A percentile compares a stretch with the other conserved stretches of the same genome.
These are phyloP conservation scores for Salix suchowensis DNA, from an alignment of 345 rosid genomes.

Conservation along the genomic window DNA sequence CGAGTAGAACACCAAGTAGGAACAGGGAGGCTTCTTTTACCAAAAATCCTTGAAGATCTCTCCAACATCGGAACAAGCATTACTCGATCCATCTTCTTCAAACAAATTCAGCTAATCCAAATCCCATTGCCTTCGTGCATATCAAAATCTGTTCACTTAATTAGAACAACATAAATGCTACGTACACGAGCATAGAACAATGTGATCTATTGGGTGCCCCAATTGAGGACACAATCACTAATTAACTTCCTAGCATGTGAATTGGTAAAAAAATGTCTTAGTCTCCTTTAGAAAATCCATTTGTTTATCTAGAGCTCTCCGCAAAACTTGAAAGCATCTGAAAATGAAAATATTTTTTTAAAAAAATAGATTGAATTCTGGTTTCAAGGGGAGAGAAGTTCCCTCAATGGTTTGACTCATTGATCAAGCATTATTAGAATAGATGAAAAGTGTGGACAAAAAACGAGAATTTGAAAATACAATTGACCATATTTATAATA, in stretches of 20 bases:
- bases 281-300: neutral
- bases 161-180: neutral
- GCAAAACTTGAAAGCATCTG: too few relatives aligned
- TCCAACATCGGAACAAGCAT: neutral
- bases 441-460: neutral
- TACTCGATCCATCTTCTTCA: neutral
- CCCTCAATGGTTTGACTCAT: too few relatives aligned
- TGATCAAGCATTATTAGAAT: too few relatives aligned
- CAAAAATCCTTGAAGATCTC: conserved; percentile 14
- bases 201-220: neutral
- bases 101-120: conserved; percentile 24
- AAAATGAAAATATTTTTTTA: too few relatives aligned
- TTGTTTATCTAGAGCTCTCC: too few relatives aligned
- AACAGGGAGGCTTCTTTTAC: conserved; percentile 8
- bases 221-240: neutral
- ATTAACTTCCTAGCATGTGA: neutral
- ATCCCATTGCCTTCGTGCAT: conserved; percentile 31
- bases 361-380: too few relatives aligned
- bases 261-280: too few relatives aligned
- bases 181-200: neutral
- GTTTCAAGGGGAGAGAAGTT: too few relatives aligned
- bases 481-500: too few relatives aligned
- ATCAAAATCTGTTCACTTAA: neutral
- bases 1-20: neutral
- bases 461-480: too few relatives aligned